phyloP scores from a whole-genome alignment of 176 grass and related monocot genomes.

The Aegilops bicornis region DNA sequence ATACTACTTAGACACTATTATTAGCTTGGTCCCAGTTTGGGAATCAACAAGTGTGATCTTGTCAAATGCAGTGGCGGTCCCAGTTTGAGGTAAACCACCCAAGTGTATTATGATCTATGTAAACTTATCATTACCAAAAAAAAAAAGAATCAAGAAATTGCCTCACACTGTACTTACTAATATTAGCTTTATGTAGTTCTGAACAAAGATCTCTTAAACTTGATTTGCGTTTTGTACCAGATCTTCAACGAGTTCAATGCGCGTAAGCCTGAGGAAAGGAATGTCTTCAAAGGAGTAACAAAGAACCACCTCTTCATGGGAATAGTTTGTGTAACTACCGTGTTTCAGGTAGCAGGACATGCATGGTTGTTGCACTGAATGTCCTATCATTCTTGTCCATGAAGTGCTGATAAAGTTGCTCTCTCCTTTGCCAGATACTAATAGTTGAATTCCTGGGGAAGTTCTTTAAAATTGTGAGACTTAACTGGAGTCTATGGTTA shows the following conservation, averaged over 20 bases:
- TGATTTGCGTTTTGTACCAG: slow-evolving; percentile 41
- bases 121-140: too few species aligned
- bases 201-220: not conserved
- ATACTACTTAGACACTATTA: too few species aligned
- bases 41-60: too few species aligned
- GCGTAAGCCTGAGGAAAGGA: slow-evolving; percentile 78
- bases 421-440: slow-evolving; percentile 51
- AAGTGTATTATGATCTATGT: too few species aligned
- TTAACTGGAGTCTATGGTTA: slow-evolving; percentile 85
- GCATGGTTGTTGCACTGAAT: slow-evolving; percentile 4
- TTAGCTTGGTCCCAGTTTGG: too few species aligned
- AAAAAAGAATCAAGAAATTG: too few species aligned
- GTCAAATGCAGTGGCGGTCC: too few species aligned
- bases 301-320: slow-evolving; percentile 76
- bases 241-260: slow-evolving; percentile 97
- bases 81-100: too few species aligned
- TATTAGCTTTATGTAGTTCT: not conserved
- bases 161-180: too few species aligned
- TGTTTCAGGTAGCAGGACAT: slow-evolving; percentile 65
- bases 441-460: slow-evolving; percentile 95
- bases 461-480: slow-evolving; percentile 83
- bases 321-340: slow-evolving; percentile 68
- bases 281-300: slow-evolving; percentile 81
- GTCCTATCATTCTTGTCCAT: not conserved
- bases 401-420: slow-evolving; percentile 12